Evolutionary conservation across 257 asterid genomes (phyloP).

Genomic region (Ilex aquifolium): DNA sequence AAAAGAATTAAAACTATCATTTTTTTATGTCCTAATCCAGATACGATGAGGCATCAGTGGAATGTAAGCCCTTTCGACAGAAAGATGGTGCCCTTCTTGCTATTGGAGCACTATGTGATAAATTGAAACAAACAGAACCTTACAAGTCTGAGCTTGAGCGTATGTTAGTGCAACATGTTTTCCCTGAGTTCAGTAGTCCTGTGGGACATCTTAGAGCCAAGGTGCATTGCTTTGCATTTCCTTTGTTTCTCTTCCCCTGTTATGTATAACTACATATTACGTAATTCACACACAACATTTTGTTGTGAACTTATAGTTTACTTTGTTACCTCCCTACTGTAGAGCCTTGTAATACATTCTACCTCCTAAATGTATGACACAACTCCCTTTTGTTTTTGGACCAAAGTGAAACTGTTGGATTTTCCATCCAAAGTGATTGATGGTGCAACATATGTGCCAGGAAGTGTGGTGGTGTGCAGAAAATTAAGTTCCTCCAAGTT

Average conservation of each 20-base stretch:
- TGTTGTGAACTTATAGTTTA: too few relatives aligned
- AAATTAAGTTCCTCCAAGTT: too few relatives aligned
- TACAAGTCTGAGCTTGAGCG: constrained; percentile 90
- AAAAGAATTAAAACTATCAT: background rate
- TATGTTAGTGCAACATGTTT: constrained; percentile 93
- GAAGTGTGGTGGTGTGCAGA: too few relatives aligned
- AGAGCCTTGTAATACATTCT: too few relatives aligned
- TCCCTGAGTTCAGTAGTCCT: constrained; percentile 88
- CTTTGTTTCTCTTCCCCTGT: constrained; percentile 1
- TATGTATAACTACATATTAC: too few relatives aligned
- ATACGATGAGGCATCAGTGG: constrained; percentile 67
- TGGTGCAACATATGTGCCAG: too few relatives aligned
- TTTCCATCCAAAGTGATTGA: too few relatives aligned
- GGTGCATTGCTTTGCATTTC: constrained; percentile 27
- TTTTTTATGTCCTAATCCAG: constrained; percentile 30
- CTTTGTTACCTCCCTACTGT: too few relatives aligned
- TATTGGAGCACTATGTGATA: constrained; percentile 94
- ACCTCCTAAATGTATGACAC: too few relatives aligned
- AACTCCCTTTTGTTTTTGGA: too few relatives aligned
- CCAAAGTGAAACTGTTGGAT: too few relatives aligned
- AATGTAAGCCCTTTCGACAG: constrained; percentile 72
- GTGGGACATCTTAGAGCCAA: constrained; percentile 97
- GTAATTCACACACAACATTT: too few relatives aligned
- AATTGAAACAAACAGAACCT: constrained; percentile 85
- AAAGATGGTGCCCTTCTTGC: constrained; percentile 99